Conservation (phyloP, 2,329 filamentous ascomycete species). For the Aspergillus sp. region DNA sequence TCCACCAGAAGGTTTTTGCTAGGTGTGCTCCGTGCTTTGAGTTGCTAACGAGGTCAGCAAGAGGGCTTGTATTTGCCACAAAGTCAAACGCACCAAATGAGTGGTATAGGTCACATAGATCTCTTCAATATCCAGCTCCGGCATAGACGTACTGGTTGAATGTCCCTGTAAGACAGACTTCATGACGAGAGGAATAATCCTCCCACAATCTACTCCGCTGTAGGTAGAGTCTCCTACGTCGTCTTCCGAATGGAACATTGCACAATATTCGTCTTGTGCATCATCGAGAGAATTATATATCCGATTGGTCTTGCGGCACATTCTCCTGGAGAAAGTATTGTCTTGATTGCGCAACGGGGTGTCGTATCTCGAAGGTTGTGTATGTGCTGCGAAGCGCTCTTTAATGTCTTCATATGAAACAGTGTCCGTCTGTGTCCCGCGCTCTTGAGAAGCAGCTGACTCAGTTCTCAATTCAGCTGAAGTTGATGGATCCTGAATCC, state of each 20-base stretch:
- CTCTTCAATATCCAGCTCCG: conserved; percentile 1
- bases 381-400: no score
- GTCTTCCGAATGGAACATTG: background rate
- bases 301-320: background rate
- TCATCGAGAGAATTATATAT: background rate
- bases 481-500: background rate
- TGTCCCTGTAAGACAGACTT: conserved; percentile 1
- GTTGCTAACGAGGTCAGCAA: background rate
- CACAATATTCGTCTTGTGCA: conserved; percentile 1
- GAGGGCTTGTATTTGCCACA: background rate
- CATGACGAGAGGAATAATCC: background rate
- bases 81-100: background rate
- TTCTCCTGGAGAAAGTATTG: background rate
- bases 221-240: background rate
- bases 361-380: background rate
- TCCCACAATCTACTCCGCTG: conserved; percentile 1
- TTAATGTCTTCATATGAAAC: no score
- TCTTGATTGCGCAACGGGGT: background rate
- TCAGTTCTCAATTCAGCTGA: background rate
- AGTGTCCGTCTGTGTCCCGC: background rate
- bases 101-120: conserved; percentile 4
- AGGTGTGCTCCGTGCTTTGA: conserved; percentile 2
- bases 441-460: background rate
- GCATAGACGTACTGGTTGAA: background rate
- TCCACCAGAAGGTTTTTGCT: conserved; percentile 3